phyloP scores from a whole-genome alignment of 129 eudicot species.

The Centrapalus pauciflorus region DNA sequence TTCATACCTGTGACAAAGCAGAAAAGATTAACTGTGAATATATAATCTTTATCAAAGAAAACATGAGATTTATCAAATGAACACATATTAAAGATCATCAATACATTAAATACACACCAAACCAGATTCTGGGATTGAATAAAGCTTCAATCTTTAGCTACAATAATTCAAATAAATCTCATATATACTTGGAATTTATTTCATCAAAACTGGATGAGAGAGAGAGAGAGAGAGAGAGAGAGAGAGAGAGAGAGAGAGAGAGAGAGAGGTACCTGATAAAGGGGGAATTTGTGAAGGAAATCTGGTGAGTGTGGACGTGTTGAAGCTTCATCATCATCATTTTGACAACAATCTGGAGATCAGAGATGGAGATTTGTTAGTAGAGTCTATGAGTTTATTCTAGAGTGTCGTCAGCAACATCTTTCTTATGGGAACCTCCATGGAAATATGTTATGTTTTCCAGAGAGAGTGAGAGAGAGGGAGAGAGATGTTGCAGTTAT shows the following conservation, averaged over 20 bases:
- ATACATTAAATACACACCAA: background rate
- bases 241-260: background rate
- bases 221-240: background rate
- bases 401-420: background rate
- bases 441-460: background rate
- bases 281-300: conserved; percentile 13
- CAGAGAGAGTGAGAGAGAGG: conserved; percentile 15
- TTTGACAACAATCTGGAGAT: conserved; percentile 10
- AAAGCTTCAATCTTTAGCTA: background rate
- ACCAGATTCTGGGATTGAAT: background rate
- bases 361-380: background rate
- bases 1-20: conserved; percentile 15
- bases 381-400: background rate
- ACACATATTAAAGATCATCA: background rate
- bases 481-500: background rate
- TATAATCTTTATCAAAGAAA: background rate
- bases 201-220: too few species aligned
- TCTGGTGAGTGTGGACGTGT: conserved; percentile 36
- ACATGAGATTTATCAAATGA: background rate
- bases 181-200: too few species aligned
- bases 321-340: conserved; percentile 27
- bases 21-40: too few species aligned
- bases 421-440: background rate
- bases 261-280: conserved; percentile 12
- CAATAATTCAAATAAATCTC: background rate